Evolutionary conservation across 2,329 filamentous ascomycete genomes (phyloP), one percentile per base, ranked within the genome.

Genomic region (Colletotrichum phormii): DNA sequence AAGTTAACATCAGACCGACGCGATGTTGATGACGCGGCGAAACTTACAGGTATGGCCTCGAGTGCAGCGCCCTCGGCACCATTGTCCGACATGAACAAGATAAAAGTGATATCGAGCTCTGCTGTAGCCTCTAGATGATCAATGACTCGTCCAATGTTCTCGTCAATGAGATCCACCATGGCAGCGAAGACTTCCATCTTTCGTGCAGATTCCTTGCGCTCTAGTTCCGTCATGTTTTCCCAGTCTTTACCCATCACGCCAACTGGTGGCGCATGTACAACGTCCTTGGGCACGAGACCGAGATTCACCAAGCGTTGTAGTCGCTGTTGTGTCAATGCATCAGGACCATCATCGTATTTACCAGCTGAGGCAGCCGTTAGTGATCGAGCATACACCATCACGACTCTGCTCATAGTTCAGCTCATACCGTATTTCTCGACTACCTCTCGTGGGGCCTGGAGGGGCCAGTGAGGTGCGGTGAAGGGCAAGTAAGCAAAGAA

Each of bases 101-200:
- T 81, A 71, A 88, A 85, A 5, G 86, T 89, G 72, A 88, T 87
- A 72, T 89, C 86, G 4, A 87, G 80, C 75, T 89, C 86, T 55
- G 82, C 85, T 6, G 83, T 86, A n/a, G 81, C 77, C 66, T 86
- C 81, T 2, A 89, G 83, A 67, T 89, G 86, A 53, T 86, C 79
- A 46, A 89, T 80, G 4, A 89, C 86, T 60, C 86, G 86, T 49
- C 88, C 88, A 15, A 90, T 84, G 62, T 88, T 86, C 53, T 79
- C 77, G 69, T 90, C 88, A 67, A 89, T 89, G 63, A 84, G 83
- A 69, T 90, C 87, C 12, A 90, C 87, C 87, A 90, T 90, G 0
- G 83, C 89, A 0, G 88, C 88, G 67, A 86, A 90, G 11, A 87
- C 84, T 74, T 90, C 80, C 81, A 83, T 82, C 42, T 77, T 77